A percentile compares a stretch with the other conserved stretches of the same genome.
phyloP scores from a whole-genome alignment of 768 basidiomycete genomes.

The Phallus indusiatus region DNA sequence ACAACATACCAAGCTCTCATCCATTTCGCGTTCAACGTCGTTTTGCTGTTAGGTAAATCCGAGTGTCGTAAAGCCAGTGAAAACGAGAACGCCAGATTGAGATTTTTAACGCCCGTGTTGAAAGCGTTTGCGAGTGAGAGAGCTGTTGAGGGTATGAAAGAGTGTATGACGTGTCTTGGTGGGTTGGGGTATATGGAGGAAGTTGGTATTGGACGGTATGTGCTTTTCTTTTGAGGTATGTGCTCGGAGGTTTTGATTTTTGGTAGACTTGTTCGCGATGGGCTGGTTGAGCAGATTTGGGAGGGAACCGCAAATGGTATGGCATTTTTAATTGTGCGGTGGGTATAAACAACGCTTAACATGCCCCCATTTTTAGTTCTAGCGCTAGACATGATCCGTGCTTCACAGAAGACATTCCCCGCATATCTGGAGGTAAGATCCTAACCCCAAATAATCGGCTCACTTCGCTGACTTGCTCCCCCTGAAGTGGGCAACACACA shows the following conservation, averaged over 20 bases:
- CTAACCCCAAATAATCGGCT: not conserved
- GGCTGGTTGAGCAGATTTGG: conserved; percentile 75
- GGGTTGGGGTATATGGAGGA: conserved; percentile 84
- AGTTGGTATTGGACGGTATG: conserved; percentile 52
- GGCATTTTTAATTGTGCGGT: no score
- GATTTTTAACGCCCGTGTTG: conserved; percentile 57
- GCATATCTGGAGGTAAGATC: conserved; percentile 39
- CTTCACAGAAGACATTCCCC: conserved; percentile 31
- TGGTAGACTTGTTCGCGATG: conserved; percentile 49
- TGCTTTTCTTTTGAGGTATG: not conserved
- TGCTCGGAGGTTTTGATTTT: not conserved
- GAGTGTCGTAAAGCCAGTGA: conserved; percentile 44
- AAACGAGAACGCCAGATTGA: conserved; percentile 43
- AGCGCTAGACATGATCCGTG: conserved; percentile 55
- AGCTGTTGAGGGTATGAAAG: conserved; percentile 54
- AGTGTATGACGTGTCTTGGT: conserved; percentile 65
- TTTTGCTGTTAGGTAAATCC: conserved; percentile 48
- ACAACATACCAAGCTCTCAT: conserved; percentile 56
- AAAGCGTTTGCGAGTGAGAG: conserved; percentile 67
- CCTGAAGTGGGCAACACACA: conserved; percentile 41
- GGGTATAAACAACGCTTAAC: not conserved
- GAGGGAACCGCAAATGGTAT: conserved; percentile 43
- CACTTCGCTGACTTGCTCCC: not conserved
- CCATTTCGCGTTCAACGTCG: conserved; percentile 53
- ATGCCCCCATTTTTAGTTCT: conserved; percentile 30